Evolutionary conservation across 2,329 filamentous ascomycete species (phyloP), one percentile per base, ranked within the genome.

Genomic region (Xylaria digitata): DNA sequence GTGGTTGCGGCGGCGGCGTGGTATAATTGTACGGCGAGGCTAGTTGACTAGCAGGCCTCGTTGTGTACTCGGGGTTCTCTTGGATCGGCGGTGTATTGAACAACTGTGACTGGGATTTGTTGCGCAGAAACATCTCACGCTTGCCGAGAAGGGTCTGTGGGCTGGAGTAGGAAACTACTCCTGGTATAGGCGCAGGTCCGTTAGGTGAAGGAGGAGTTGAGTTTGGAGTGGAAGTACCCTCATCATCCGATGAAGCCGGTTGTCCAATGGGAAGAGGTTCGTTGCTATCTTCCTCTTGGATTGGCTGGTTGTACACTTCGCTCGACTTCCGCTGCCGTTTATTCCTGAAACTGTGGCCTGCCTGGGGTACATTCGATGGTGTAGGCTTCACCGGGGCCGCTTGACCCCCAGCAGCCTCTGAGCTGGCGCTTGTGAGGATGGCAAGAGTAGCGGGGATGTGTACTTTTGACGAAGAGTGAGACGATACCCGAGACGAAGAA

Each of bases 71-170:
- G 19, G 71, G 45, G 2, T 68, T 53, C 63, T 76, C 76, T 52
- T 73, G 72, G 52, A 75, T 75, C 13, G 65, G 70, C 61, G 60
- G 60, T 42, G 61, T 62, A 23, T 73, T 59, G 52, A 79, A 61
- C 37, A 83, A 68, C 56, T 79, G 80, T 23, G 81, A 79, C 61
- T 84, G 79, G 1, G 85, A 84, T 71, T 85, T 87, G 72, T 79
- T 84, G 30, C 85, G 83, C 21, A 89, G 78, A 49, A 86, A 81
- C 76, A 82, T 80, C 43, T 89, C 86, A 13, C 86, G 82, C 75
- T 85, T 82, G 1, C 84, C 85, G 32, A 89, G 80, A 6, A 89
- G 80, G 5, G 86, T 88, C 70, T 87, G 84, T 0, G 84, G 84
- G 66, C 81, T 83, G n/a, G 80, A 76, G 67, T 84, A 85, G 0